phyloP scores from a whole-genome alignment of 163 green algal species.

The Scenedesmus sp. region DNA sequence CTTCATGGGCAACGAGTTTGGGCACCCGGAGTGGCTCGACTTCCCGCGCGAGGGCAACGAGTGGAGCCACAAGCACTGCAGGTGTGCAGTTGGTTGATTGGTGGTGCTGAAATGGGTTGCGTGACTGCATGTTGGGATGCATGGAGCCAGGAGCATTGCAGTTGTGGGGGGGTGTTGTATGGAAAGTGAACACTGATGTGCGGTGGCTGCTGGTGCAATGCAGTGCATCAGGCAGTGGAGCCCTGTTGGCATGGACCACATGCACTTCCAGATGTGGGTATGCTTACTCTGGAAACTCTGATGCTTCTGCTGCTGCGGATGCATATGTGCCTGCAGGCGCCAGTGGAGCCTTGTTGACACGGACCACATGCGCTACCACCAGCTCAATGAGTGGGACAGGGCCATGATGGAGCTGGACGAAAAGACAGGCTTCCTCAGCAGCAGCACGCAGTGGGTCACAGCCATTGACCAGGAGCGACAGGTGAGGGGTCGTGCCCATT shows the following conservation, averaged over 20 bases:
- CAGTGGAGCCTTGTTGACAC: constrained; percentile 90
- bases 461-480: constrained; percentile 79
- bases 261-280: constrained; percentile 76
- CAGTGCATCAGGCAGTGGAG: constrained; percentile 80
- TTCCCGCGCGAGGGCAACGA: constrained; percentile 90
- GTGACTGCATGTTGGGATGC: background rate
- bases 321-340: constrained; percentile 68
- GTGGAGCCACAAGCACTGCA: constrained; percentile 85
- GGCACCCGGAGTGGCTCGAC: constrained; percentile 91
- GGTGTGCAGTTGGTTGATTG: constrained; percentile 8
- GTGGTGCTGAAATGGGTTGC: background rate
- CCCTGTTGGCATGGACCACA: constrained; percentile 81
- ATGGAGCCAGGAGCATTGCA: background rate
- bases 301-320: background rate
- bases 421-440: constrained; percentile 67
- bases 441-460: constrained; percentile 71
- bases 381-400: constrained; percentile 85
- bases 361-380: constrained; percentile 86
- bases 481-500: constrained; percentile 45
- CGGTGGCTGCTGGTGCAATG: background rate
- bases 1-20: constrained; percentile 94
- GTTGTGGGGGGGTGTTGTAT: background rate
- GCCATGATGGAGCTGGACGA: constrained; percentile 91
- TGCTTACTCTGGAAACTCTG: no score
- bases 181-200: background rate